These are phyloP conservation scores for Cercophora newfieldiana DNA, from an alignment of 495 filamentous ascomycete genomes.

Conservation along the genomic window DNA sequence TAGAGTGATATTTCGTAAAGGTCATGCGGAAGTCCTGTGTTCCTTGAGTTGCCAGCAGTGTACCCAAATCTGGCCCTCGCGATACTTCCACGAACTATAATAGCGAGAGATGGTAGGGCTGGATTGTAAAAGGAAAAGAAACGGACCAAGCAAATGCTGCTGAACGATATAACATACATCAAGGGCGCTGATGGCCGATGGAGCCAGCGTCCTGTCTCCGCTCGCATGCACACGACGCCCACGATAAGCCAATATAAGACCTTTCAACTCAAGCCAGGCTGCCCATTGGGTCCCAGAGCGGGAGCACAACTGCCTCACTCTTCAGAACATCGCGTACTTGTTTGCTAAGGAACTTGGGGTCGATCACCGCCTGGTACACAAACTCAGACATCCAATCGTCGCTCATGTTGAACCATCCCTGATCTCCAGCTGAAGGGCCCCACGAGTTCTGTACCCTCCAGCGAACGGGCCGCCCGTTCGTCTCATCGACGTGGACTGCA, in stretches of 20 bases:
- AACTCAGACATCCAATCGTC: slow-evolving; percentile 87
- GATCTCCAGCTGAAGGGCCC: slow-evolving; percentile 63
- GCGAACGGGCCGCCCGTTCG: slow-evolving; percentile 61
- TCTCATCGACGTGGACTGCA: slow-evolving; percentile 68
- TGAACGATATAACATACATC: neutral
- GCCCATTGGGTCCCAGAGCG: slow-evolving; percentile 89
- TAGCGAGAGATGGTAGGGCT: neutral
- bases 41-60: neutral
- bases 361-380: slow-evolving; percentile 83
- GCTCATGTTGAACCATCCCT: slow-evolving; percentile 86
- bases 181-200: too few relatives aligned
- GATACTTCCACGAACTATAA: too few relatives aligned
- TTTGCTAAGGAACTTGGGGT: slow-evolving; percentile 64
- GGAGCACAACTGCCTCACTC: slow-evolving; percentile 67
- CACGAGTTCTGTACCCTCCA: slow-evolving; percentile 89
- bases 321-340: slow-evolving; percentile 68
- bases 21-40: neutral
- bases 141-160: neutral
- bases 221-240: neutral
- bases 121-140: neutral
- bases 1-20: too few relatives aligned
- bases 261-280: slow-evolving; percentile 64
- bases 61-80: neutral
- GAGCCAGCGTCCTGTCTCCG: too few relatives aligned
- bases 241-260: neutral